Evolutionary conservation across 108 stramenopile genomes (phyloP).

Genomic region (Nitzschia sp.): DNA sequence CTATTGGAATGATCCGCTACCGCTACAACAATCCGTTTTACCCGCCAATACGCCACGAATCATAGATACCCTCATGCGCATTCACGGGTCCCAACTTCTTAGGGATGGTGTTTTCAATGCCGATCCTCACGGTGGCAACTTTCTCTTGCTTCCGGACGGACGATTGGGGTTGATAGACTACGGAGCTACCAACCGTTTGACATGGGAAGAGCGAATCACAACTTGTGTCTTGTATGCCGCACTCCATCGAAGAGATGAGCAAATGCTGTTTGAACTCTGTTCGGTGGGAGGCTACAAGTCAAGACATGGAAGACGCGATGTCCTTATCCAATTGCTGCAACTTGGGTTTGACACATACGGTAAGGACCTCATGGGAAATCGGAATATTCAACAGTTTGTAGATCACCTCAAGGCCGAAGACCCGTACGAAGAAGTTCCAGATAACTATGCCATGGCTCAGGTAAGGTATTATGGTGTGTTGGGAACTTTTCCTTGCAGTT

Average conservation of each 20-base stretch:
- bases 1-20: background rate
- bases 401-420: constrained; percentile 39
- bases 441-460: constrained; percentile 37
- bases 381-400: constrained; percentile 44
- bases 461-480: background rate
- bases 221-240: constrained; percentile 36
- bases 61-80: constrained; percentile 57
- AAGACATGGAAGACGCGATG: constrained; percentile 32
- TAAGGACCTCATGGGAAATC: constrained; percentile 35
- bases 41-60: constrained; percentile 41
- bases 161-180: constrained; percentile 77
- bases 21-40: constrained; percentile 11
- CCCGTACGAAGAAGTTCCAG: constrained; percentile 40
- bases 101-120: constrained; percentile 68
- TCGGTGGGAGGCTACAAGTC: constrained; percentile 38
- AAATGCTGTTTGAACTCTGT: constrained; percentile 29
- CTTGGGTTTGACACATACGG: constrained; percentile 40
- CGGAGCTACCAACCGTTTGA: constrained; percentile 47
- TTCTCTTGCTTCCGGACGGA: constrained; percentile 71
- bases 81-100: constrained; percentile 59
- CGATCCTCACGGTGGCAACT: constrained; percentile 61
- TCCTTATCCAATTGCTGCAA: constrained; percentile 28
- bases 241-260: constrained; percentile 35
- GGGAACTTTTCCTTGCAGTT: no score
- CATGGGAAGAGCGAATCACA: constrained; percentile 32